These are phyloP conservation scores for Aspergillus jensenii DNA, from an alignment of 2,329 filamentous ascomycete genomes.

Conservation along the genomic window DNA sequence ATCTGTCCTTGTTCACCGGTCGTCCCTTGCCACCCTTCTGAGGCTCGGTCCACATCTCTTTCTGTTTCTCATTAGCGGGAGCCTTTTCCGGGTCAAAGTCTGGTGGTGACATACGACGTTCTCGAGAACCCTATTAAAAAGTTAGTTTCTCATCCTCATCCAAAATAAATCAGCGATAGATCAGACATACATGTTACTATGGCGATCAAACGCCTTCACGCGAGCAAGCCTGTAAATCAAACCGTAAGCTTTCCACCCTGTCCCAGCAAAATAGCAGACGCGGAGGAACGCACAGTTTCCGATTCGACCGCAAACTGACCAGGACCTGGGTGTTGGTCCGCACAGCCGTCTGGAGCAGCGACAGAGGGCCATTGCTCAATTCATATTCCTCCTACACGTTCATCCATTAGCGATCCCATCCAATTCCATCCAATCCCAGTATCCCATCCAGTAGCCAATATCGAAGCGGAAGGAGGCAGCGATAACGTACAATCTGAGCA, in stretches of 20 bases:
- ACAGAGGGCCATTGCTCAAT: conserved; percentile 77
- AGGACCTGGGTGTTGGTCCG: conserved; percentile 93
- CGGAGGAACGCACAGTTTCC: conserved; percentile 55
- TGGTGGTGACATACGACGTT: conserved; percentile 57
- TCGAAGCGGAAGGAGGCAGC: neutral
- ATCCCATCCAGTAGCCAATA: neutral
- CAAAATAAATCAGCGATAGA: neutral
- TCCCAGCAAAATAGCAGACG: neutral
- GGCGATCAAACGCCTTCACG: conserved; percentile 96
- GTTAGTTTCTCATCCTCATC: neutral
- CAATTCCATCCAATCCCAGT: neutral
- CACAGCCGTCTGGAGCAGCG: conserved; percentile 94
- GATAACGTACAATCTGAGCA: conserved; percentile 10
- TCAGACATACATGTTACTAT: conserved; percentile 80
- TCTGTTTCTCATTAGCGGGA: conserved; percentile 35
- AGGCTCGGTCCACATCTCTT: conserved; percentile 99
- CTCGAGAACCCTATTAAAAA: conserved; percentile 63
- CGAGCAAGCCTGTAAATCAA: conserved; percentile 64
- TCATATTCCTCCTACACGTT: conserved; percentile 65
- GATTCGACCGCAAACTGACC: conserved; percentile 96
- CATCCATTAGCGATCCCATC: neutral
- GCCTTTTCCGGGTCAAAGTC: neutral
- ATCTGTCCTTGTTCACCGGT: conserved; percentile 96
- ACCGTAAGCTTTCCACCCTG: neutral
- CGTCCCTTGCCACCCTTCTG: conserved; percentile 84